Conservation (phyloP, 495 filamentous ascomycete species). For the Bathelium albidoporum region DNA sequence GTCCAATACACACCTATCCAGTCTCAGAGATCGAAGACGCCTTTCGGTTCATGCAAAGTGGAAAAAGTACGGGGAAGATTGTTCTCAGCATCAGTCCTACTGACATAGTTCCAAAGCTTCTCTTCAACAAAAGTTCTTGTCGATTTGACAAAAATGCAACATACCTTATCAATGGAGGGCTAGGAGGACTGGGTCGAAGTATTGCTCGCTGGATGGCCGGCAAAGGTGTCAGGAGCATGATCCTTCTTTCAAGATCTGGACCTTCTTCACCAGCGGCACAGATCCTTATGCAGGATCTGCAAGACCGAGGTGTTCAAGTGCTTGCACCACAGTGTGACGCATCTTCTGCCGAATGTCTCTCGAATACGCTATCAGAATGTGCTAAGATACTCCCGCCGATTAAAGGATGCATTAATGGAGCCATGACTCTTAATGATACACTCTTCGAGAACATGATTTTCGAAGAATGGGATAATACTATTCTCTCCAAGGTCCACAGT, state of each 20-base stretch:
- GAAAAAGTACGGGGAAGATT: conserved; percentile 47
- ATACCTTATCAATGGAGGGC: not conserved
- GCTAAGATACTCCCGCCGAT: not conserved
- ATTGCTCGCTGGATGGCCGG: not conserved
- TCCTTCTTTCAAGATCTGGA: not conserved
- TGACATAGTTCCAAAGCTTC: not conserved
- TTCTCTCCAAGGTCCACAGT: conserved; percentile 7
- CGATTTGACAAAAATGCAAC: not conserved
- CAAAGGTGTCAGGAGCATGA: not conserved
- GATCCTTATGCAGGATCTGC: not conserved
- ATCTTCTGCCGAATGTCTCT: not conserved
- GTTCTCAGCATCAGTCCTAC: conserved; percentile 29
- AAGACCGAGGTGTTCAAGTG: not conserved
- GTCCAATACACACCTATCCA: conserved; percentile 2
- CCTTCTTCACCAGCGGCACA: not conserved
- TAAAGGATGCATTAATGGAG: conserved; percentile 5
- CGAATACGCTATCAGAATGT: not conserved
- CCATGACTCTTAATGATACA: conserved; percentile 9
- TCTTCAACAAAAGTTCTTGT: not conserved
- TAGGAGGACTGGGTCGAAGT: not conserved
- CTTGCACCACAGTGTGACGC: not conserved
- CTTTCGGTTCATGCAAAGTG: conserved; percentile 48
- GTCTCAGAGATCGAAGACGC: conserved; percentile 39
- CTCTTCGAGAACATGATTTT: conserved; percentile 4
- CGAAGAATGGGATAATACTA: not conserved